Evolutionary conservation across 352 stramenopile species (phyloP), one percentile per base, ranked within the genome.

Genomic region (Pythium vanterpoolii): DNA sequence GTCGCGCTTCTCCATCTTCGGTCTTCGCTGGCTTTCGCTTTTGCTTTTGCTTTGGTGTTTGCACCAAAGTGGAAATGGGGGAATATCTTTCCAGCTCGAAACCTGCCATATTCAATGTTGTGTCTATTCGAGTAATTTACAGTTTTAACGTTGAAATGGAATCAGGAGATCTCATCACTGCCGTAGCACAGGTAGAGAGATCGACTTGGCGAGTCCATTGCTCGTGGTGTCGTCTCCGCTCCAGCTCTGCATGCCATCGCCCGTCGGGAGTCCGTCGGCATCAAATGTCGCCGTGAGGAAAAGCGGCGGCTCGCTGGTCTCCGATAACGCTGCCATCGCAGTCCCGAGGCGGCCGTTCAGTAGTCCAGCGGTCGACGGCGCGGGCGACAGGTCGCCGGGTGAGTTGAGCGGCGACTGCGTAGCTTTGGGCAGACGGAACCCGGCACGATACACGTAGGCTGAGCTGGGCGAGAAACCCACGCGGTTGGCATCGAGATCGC

Each of bases 1-100:
- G 71, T 94, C 85, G 45, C 72, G 70, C 39, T 54, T 57, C 56
- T 66, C 45, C 69, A 67, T 52, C 36, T 19, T 55, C 26, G 31
- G 10, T 42, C 2, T 36, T 11, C 6, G 34, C 5, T 42, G 14
- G 5, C 31, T 36, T 36, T 36, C 57, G 48, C 45, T 60, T 21
- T 24, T 39, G 3, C 55, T 49, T 50, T 62, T 55, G 19, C 50
- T 66, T 60, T 47, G 23, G n/a, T 30, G 13, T 53, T 27, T 55
- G n/a, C 21, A 2, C 43, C 9, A 27, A 47, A 14, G 55, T 45
- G 5, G 18, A 24, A 46, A 30, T 46, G 33, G 59, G 58, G 49
- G 43, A 45, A 62, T 62, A 66, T 66, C 56, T 67, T 64, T 50
- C 44, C 27, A 11, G 11, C 28, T 8, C 9, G 43, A 48, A 48